Base-by-base conservation (phyloP, 1,284 basidiomycete species). In the Mycena citricolor region DNA sequence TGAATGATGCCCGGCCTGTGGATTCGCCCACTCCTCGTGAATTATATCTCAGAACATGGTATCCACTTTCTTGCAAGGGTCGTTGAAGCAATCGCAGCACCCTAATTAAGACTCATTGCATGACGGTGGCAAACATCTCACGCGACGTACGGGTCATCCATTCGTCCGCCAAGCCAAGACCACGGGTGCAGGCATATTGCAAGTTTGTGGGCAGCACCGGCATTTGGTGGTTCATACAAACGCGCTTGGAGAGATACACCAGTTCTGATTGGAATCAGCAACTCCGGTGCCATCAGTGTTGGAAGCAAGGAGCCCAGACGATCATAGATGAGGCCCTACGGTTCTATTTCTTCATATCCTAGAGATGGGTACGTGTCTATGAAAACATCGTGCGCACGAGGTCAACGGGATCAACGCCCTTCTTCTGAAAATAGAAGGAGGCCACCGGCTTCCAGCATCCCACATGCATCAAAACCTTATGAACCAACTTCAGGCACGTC, bases 171-270 rank as follows among this genome's bases (percentile, higher is more conserved):
- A 0, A 90, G 69, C 73, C 85, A 81, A 13, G 83, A 82, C 86
- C 86, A 90, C 10, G 87, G 87, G 56, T 90, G 86, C 12, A 86
- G 65, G 51, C 80, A 80, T 8, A 90, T 62, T 0, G 81, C 86
- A 5, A 83, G 60, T 47, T 75, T 79, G 19, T 29, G 33, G 14
- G 12, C 29, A 5, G 30, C 19, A 11, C 19, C 28, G 21, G 22
- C n/a, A 4, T n/a, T 28, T 32, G 51, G 35, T 21, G 53, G 51
- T 13, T 46, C 39, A 14, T 40, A 40, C 4, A 49, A 4, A n/a
- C 38, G 42, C 13, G 47, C 43, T 54, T 55, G 45, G 3, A 55
- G 42, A 11, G 51, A 50, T 4, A 54, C 46, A 11, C 51, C 54
- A 20, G 51, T 54, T n/a, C n/a, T n/a, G n/a, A n/a, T n/a, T n/a